Evolutionary conservation across 768 basidiomycete genomes (phyloP), one percentile per base, ranked within the genome.

Genomic region (Phylloporus arenicola): DNA sequence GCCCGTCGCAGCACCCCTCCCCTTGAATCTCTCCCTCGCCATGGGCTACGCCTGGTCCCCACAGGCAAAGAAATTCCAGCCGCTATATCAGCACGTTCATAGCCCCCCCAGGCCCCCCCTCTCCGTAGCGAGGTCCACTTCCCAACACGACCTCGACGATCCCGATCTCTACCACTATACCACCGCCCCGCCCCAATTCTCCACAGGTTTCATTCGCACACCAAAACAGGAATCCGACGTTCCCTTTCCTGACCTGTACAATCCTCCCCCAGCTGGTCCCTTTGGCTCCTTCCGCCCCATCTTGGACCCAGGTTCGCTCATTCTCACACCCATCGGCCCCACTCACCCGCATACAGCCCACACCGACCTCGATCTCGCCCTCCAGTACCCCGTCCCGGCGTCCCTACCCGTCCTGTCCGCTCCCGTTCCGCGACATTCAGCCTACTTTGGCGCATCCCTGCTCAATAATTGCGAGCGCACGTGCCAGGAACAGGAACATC

Each of bases 401-500:
- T 59, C 34, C 10, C 37, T 52, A 11, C 64, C 67, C 2, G 52
- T 57, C 19, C 39, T 69, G 19, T 61, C 67, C 22, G 67, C 67
- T 39, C 67, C 67, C 50, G 60, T 68, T 50, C 68, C 67, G 19
- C 62, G 67, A 44, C 67, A 68, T 57, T 65, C 65, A 34, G 48
- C 62, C 0, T 68, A 68, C 53, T 65, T 62, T 56, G 66, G 48
- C 22, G 34, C 64, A 3, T 69, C 66, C 33, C 49, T 68, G 10
- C 55, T 68, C 57, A 56, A 52, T 56, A 59, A 57, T 54, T 68
- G 67, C 57, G 66, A 68, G 50, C 66, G 67, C 64, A 70, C 67
- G 62, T 68, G 68, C 48, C 66, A 68, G 68, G 66, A 69, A 66
- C 67, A 68, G 64, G 68, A 68, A 70, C 68, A 57, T 10, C 64